Conservation (phyloP, 208 protist species). For the Naegleria lovaniensis region DNA sequence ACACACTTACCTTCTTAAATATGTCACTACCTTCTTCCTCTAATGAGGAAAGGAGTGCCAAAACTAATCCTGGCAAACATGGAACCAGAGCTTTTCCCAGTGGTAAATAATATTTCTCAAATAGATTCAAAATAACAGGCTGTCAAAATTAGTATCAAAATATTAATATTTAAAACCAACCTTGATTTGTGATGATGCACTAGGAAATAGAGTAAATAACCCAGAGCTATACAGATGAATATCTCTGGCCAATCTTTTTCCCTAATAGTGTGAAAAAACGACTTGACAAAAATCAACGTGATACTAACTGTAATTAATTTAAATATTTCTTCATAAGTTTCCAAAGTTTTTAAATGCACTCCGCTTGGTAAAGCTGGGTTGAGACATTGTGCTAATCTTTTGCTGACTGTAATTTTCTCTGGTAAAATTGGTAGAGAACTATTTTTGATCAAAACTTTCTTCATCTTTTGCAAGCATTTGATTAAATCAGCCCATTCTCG, state of each 20-base stretch:
- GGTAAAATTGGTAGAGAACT: conserved; percentile 31
- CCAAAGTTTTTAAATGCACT: conserved; percentile 51
- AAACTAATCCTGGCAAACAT: conserved; percentile 43
- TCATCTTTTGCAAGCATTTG: conserved; percentile 42
- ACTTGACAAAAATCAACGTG: conserved; percentile 22
- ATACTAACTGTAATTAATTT: conserved; percentile 32
- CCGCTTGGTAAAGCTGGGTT: conserved; percentile 50
- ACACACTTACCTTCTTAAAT: conserved; percentile 26
- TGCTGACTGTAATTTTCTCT: conserved; percentile 44
- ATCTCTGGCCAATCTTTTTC: conserved; percentile 43
- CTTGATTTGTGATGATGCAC: conserved; percentile 46
- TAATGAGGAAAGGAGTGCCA: conserved; percentile 43
- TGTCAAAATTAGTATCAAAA: background rate
- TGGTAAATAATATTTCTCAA: conserved; percentile 43
- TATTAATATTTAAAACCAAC: conserved; percentile 19
- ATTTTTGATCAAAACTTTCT: conserved; percentile 27
- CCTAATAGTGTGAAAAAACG: background rate
- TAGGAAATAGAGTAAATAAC: conserved; percentile 49
- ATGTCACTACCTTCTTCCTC: conserved; percentile 47
- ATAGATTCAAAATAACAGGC: conserved; percentile 39
- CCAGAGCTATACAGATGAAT: conserved; percentile 48
- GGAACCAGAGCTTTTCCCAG: conserved; percentile 34
- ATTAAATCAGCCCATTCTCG: conserved; percentile 53
- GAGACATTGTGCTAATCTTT: conserved; percentile 52
- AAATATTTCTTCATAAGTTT: conserved; percentile 52